Conservation (phyloP, 1,284 basidiomycete genomes). For the Earliella scabrosa region DNA sequence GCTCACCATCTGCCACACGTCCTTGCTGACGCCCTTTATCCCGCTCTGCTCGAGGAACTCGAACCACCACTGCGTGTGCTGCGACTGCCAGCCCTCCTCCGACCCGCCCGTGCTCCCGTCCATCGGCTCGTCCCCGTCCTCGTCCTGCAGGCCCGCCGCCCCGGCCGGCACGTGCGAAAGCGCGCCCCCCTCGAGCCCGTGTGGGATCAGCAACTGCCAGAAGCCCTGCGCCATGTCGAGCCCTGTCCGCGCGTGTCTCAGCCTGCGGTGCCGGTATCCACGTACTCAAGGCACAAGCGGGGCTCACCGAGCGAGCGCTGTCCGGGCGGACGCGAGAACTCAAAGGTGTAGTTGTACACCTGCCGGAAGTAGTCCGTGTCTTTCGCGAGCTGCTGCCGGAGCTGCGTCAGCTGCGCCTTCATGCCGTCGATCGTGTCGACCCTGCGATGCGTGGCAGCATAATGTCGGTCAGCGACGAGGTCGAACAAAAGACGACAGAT, state of each 20-base stretch:
- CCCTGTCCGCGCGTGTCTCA: conserved; percentile 40
- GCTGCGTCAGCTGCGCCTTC: conserved; percentile 57
- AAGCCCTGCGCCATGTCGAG: conserved; percentile 81
- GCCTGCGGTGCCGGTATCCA: not conserved
- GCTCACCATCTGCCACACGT: conserved; percentile 90
- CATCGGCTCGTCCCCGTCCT: conserved; percentile 49
- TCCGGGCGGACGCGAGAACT: conserved; percentile 81
- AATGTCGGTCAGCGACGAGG: too few relatives aligned
- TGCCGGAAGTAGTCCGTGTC: conserved; percentile 82
- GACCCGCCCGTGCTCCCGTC: conserved; percentile 20
- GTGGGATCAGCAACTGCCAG: conserved; percentile 85
- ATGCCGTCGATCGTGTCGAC: conserved; percentile 73
- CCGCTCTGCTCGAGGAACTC: conserved; percentile 77
- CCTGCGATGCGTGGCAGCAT: too few relatives aligned
- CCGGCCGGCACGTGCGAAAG: conserved; percentile 48
- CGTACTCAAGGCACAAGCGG: not conserved
- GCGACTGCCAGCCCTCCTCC: conserved; percentile 65
- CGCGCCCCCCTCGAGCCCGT: conserved; percentile 76
- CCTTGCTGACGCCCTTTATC: conserved; percentile 87
- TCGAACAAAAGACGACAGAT: too few relatives aligned
- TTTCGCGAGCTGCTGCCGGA: conserved; percentile 67
- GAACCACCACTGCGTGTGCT: conserved; percentile 84
- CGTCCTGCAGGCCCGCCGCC: conserved; percentile 45
- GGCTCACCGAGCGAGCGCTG: conserved; percentile 69
- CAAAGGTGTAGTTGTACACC: conserved; percentile 91